Base-by-base conservation (phyloP, 2,329 filamentous ascomycete genomes). In the Cercospora nicotianae region DNA sequence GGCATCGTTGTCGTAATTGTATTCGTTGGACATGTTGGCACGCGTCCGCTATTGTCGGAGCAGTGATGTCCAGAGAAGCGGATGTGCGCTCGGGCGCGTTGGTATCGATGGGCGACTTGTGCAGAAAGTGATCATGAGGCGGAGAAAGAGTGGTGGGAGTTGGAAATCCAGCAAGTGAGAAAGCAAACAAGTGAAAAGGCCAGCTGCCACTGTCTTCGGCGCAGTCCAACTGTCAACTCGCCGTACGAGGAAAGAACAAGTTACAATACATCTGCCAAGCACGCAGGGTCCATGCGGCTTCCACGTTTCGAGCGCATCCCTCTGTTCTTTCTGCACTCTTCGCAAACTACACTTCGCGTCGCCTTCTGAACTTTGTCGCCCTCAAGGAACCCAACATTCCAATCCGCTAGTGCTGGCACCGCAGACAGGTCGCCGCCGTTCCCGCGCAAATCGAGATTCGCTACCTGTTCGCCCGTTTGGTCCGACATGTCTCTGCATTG, bases 1-100 rank as follows among this genome's bases (percentile, higher is more conserved):
- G 76, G 93, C 94, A 88, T 95, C 89, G 79, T 97, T 92, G 87
- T 99, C 95, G 84, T 99, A 99, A 77, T 92, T 96, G 86, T 99
- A 99, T 82, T 98, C 94, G 77, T 91, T 92, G 79, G 90, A 94
- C 89, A 95, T 95, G 80, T 84, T 89, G 83, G 68, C 51, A 28
- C 16, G 18, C 13, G n/a, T 33, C 31, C 55, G 23, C 63, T 66
- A 68, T 64, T 51, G 63, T 65, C 42, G 57, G 57, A 23, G 13
- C 20, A 18, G 45, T 53, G 61, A 12, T 28, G 31, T 59, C 53
- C 53, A 30, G 23, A 36, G 55, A 33, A 33, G 28, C 9, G 55
- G 28, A 33, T 36, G 31, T 59, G 28, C 55, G 55, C 55, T 31
- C 55, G 55, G 28, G 55, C 55, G 55, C 55, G 55, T 31, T 33